A percentile compares a stretch with the other conserved stretches of the same genome.
These are phyloP conservation scores for Penicillium sp. DNA, from an alignment of 2,329 filamentous ascomycete genomes.

Conservation along the genomic window DNA sequence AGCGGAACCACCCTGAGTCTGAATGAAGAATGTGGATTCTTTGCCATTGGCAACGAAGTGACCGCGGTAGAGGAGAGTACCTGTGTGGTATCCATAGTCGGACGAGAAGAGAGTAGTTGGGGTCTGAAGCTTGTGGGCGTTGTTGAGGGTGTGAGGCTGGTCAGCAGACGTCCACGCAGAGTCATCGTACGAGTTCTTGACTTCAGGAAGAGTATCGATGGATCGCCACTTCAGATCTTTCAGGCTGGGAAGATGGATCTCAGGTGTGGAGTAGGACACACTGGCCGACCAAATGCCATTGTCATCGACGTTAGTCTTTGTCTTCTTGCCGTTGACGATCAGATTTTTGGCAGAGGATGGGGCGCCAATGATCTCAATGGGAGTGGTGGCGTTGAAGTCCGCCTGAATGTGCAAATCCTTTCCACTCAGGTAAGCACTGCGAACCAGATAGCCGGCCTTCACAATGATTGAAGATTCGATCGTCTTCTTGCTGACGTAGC, in stretches of 20 bases:
- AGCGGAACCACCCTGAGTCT: constrained; percentile 60
- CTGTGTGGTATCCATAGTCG: constrained; percentile 69
- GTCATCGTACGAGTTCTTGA: constrained; percentile 61
- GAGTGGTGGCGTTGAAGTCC: constrained; percentile 65
- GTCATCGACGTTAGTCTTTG: constrained; percentile 36
- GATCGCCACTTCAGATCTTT: constrained; percentile 60
- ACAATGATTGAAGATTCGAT: constrained; percentile 35
- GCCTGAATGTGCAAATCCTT: constrained; percentile 58
- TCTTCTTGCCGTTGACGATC: constrained; percentile 54
- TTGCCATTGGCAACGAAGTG: constrained; percentile 59
- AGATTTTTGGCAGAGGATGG: constrained; percentile 51
- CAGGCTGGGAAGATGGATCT: constrained; percentile 53
- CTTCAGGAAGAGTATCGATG: constrained; percentile 65
- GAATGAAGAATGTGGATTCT: constrained; percentile 53
- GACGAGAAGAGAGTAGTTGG: constrained; percentile 61
- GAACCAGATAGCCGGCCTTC: constrained; percentile 40
- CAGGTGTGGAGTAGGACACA: constrained; percentile 47
- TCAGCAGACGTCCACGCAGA: constrained; percentile 59
- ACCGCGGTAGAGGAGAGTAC: constrained; percentile 63
- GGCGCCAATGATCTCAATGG: constrained; percentile 62
- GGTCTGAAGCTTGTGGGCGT: constrained; percentile 51
- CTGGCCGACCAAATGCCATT: constrained; percentile 48
- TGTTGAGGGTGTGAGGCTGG: constrained; percentile 56
- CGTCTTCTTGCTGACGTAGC: constrained; percentile 27
- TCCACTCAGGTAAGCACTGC: constrained; percentile 48